A percentile compares a stretch with the other conserved stretches of the same genome.
These are phyloP conservation scores for Colletotrichum falcatum DNA, from an alignment of 2,329 filamentous ascomycete genomes.

Conservation along the genomic window DNA sequence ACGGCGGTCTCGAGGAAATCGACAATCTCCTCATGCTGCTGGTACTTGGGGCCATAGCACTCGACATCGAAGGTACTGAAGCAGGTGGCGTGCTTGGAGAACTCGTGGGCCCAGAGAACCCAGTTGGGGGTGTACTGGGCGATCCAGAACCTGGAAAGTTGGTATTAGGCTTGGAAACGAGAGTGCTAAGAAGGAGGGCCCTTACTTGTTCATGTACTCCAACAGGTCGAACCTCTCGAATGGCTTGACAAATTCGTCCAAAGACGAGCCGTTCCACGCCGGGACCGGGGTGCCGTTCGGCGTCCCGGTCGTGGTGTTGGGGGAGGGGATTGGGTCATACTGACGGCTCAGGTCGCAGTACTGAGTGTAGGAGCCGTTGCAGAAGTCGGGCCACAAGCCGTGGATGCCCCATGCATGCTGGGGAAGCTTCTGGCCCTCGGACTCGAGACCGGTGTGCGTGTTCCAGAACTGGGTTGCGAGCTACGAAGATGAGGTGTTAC, in stretches of 20 bases:
- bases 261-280: constrained; percentile 67
- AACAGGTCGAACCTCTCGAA: constrained; percentile 71
- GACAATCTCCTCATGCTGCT: constrained; percentile 68
- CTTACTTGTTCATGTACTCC: constrained; percentile 71
- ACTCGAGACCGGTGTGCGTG: constrained; percentile 71
- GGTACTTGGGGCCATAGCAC: constrained; percentile 72
- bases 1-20: constrained; percentile 73
- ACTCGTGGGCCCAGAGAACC: constrained; percentile 76
- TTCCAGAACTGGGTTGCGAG: constrained; percentile 74
- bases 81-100: constrained; percentile 76
- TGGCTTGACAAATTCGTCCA: constrained; percentile 68
- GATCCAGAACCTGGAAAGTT: constrained; percentile 64
- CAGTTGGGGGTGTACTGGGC: constrained; percentile 66
- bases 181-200: not conserved
- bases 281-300: constrained; percentile 65
- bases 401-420: constrained; percentile 69
- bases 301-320: constrained; percentile 72
- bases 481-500: constrained; percentile 40
- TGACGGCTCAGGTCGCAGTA: constrained; percentile 75
- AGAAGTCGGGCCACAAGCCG: constrained; percentile 68
- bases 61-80: constrained; percentile 73
- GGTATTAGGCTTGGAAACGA: constrained; percentile 31
- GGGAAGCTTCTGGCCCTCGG: constrained; percentile 68
- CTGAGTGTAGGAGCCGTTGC: constrained; percentile 69
- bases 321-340: constrained; percentile 70